Percentiles rank a stretch among this genome's conserved stretches.
Conservation (phyloP, 2,329 filamentous ascomycete genomes). For the Verticillium nonalfalfae region DNA sequence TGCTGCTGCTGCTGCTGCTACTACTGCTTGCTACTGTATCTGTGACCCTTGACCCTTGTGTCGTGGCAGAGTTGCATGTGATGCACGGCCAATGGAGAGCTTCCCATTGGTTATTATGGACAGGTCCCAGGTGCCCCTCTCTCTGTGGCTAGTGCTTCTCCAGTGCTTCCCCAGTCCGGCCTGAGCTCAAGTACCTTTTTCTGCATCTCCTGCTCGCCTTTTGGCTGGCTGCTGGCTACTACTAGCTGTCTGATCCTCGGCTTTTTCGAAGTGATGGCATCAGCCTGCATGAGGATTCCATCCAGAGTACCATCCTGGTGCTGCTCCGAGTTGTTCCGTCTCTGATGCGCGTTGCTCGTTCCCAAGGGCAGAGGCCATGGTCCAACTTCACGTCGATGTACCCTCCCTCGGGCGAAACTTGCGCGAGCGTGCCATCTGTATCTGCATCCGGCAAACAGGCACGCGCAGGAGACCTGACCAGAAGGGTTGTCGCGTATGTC, state of each 20-base stretch:
- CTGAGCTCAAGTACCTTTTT: too few species aligned
- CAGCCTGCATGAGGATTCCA: not conserved
- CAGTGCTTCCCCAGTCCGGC: too few species aligned
- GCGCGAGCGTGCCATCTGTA: not conserved
- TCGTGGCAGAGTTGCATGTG: not conserved
- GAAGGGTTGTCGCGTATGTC: too few species aligned
- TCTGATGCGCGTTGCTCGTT: not conserved
- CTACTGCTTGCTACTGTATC: too few species aligned
- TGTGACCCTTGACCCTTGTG: too few species aligned
- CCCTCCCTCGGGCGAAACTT: not conserved
- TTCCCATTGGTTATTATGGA: not conserved
- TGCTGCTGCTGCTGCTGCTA: too few species aligned
- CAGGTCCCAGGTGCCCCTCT: not conserved
- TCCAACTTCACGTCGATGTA: not conserved
- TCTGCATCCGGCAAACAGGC: conserved; percentile 1
- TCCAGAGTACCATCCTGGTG: not conserved
- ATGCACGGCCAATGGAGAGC: not conserved
- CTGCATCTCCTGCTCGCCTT: not conserved
- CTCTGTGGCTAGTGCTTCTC: not conserved
- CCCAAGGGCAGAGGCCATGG: not conserved
- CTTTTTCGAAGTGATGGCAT: not conserved
- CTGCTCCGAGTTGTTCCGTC: not conserved
- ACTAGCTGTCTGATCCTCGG: not conserved
- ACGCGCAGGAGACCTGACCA: not conserved
- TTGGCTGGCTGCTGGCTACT: not conserved